Evolutionary conservation across 2,329 filamentous ascomycete genomes (phyloP), one percentile per base, ranked within the genome.

Genomic region (Coniochaeta ligniaria): DNA sequence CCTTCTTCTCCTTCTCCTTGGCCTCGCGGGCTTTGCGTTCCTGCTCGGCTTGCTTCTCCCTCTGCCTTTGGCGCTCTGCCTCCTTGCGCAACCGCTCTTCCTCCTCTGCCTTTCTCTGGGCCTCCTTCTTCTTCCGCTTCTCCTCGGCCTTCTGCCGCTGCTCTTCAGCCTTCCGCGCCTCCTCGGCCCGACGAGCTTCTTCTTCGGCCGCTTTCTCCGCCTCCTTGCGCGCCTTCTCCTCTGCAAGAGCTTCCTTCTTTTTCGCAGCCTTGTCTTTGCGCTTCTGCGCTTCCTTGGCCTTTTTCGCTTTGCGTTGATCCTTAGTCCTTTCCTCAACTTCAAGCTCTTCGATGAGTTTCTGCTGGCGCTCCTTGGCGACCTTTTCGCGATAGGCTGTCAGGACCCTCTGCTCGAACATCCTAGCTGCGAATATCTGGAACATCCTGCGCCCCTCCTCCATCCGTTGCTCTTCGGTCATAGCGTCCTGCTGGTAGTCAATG

Each of bases 381-480:
- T 97, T 97, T 77, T 98, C 94, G 73, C 92, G 90, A 76, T 99
- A 99, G n/a, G 95, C 95, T 47, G 91, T 94, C 62, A 99, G 82
- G 24, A 99, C 95, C 64, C 95, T 85, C 74, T 99, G 95, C 77
- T 99, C 95, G 74, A 99, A 99, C 95, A 99, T 99, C 64, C 95
- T 88, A 61, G 95, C 95, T 63, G 95, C 43, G 75, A 99, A 99
- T 73, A 99, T 98, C 74, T 99, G 95, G 73, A 99, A 99, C 95
- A 99, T 99, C 67, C 94, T 85, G 60, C 95, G 87, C 63, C 95
- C 95, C 80, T 99, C 95, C 74, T 98, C 93, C 95, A 99, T 98
- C 63, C 95, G 90, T 79, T 98, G 93, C 77, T 96, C 92, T 79
- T 98, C 94, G 58, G 92, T 97, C 91, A 98, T 95, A 65, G 89